Base-by-base conservation (phyloP, 2,329 filamentous ascomycete genomes). In the Aspergillus quadricinctus region DNA sequence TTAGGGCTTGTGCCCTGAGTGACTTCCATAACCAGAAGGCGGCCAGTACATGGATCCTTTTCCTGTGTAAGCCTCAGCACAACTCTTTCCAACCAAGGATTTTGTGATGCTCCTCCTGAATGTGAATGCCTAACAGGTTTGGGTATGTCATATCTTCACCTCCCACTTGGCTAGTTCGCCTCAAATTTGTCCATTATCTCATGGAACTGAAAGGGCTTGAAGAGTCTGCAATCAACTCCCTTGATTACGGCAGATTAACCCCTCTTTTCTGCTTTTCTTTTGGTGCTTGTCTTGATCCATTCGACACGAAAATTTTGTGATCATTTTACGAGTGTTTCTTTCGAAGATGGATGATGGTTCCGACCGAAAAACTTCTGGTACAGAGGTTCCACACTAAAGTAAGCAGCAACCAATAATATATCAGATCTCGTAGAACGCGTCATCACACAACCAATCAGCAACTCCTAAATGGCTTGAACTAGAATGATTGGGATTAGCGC, bases 401-500 rank as follows among this genome's bases (percentile, higher is more conserved):
- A 40, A 45, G 49, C 28, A 25, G 27, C 14, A 55, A 46, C 69
- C 67, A 73, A 71, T 71, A 35, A 63, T 21, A 50, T 40, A 8
- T 25, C 17, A 28, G 37, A 50, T 48, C 55, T 56, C 48, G 59
- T 57, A 63, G 60, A 64, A 63, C 63, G 64, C 58, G 65, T 64
- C 66, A 63, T 60, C 51, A 14, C 6, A 3, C 10, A 61, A 53
- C 71, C 69, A 74, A 73, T 73, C 61, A 72, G 48, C 11, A 23
- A 31, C 45, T 50, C 62, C 49, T 50, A 62, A 69, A 68, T 69
- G 62, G 63, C 65, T 61, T 68, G 63, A 67, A 61, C 69, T 66
- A 65, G 69, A 66, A 63, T 66, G 58, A 68, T 64, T 65, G 61
- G 66, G 62, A 56, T 64, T 72, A 72, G 68, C 60, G 67, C 61